Percentiles rank a stretch among this genome's conserved stretches.
Evolutionary conservation across 2,329 filamentous ascomycete species (phyloP).

Genomic region (Pseudopyricularia javanii): DNA sequence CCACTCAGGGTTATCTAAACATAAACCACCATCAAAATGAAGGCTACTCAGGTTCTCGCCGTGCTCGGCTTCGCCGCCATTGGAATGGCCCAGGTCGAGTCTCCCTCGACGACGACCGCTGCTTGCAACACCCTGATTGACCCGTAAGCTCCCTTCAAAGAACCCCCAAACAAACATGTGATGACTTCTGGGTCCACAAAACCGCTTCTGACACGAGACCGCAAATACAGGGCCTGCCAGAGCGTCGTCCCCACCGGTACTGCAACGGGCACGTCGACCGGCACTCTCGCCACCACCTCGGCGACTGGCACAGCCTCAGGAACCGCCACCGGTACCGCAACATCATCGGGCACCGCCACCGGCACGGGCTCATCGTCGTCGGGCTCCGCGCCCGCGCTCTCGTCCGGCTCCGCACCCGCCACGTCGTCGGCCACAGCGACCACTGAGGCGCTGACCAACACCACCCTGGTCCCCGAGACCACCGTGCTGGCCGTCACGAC

Average conservation of each 20-base stretch:
- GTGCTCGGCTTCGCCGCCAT: slow-evolving; percentile 2
- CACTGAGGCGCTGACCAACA: neutral
- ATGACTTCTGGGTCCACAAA: too few species aligned
- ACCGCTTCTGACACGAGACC: too few species aligned
- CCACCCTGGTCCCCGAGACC: neutral
- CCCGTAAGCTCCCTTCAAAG: neutral
- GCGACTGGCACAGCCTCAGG: slow-evolving; percentile 19
- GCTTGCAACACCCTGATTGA: neutral
- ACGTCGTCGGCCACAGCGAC: neutral
- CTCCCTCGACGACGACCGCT: slow-evolving; percentile 17
- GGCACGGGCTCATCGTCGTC: neutral
- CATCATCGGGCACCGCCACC: neutral
- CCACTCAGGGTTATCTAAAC: neutral
- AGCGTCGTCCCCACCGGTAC: too few species aligned
- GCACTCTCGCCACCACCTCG: slow-evolving; percentile 16
- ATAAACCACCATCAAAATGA: slow-evolving; percentile 1
- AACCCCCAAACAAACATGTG: too few species aligned
- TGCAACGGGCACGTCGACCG: too few species aligned
- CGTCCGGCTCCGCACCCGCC: neutral
- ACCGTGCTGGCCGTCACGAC: neutral
- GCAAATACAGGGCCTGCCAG: too few species aligned
- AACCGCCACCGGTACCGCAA: neutral
- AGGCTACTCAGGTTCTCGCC: slow-evolving; percentile 4
- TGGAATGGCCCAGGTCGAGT: slow-evolving; percentile 3
- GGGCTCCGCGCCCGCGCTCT: neutral